Conservation (phyloP, 768 basidiomycete species). For the Tricholomella constricta region DNA sequence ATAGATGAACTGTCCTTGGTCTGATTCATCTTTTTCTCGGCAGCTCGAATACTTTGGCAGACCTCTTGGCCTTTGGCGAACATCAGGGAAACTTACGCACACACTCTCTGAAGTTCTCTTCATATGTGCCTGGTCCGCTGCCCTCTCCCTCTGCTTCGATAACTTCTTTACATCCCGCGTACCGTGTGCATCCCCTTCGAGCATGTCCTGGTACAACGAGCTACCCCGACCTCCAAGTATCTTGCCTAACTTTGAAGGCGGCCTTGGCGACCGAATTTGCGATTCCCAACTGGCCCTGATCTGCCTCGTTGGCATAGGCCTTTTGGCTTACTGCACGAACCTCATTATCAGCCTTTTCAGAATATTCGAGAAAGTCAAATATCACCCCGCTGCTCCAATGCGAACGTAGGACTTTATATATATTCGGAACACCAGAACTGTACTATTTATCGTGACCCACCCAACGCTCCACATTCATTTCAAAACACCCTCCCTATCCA, state of each 20-base stretch:
- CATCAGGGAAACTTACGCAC: constrained; percentile 83
- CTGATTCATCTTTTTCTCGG: constrained; percentile 15
- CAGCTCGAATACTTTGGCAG: constrained; percentile 93
- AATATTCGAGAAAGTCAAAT: constrained; percentile 90
- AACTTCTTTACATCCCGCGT: constrained; percentile 89
- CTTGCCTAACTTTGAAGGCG: constrained; percentile 43
- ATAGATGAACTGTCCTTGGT: not conserved
- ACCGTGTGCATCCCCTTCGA: constrained; percentile 65
- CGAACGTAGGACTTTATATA: constrained; percentile 1
- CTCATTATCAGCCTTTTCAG: constrained; percentile 83
- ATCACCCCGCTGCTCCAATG: constrained; percentile 45
- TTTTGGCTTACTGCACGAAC: constrained; percentile 81
- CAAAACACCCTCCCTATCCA: not conserved
- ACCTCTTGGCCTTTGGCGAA: constrained; percentile 90
- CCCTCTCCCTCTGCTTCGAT: constrained; percentile 86
- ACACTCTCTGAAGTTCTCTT: constrained; percentile 88
- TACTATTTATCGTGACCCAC: not conserved
- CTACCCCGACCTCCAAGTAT: constrained; percentile 54
- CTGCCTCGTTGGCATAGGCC: constrained; percentile 73
- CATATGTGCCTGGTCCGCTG: constrained; percentile 93
- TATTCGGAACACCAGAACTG: not conserved
- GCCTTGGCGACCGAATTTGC: constrained; percentile 63
- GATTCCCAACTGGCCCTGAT: constrained; percentile 77
- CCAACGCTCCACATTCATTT: constrained; percentile 2
- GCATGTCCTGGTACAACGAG: constrained; percentile 73